Percentiles rank a stretch among this genome's conserved stretches.
phyloP scores from a whole-genome alignment of 352 stramenopile genomes.

The Peronosclerospora sorghi region DNA sequence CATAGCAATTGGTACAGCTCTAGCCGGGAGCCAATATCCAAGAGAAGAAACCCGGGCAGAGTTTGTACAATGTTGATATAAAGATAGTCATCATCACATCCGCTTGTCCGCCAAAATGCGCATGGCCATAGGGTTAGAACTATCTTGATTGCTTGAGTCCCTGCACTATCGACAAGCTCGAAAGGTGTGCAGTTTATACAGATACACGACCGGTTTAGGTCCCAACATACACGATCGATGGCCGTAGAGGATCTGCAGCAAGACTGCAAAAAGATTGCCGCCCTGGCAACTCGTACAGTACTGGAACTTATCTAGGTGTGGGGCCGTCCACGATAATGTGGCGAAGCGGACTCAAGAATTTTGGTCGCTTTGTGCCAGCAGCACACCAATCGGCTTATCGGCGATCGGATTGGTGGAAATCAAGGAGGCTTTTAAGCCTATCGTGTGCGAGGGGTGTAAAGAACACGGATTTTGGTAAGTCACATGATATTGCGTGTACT shows the following conservation, averaged over 20 bases:
- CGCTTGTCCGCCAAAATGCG: slow-evolving; percentile 19
- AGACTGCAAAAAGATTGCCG: slow-evolving; percentile 15
- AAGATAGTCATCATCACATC: slow-evolving; percentile 2
- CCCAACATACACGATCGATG: slow-evolving; percentile 14
- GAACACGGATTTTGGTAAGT: too few relatives aligned
- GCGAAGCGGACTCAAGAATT: too few relatives aligned
- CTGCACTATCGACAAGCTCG: slow-evolving; percentile 8
- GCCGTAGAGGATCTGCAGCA: slow-evolving; percentile 8
- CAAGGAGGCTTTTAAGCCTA: too few relatives aligned
- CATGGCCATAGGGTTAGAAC: slow-evolving; percentile 1
- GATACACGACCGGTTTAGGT: slow-evolving; percentile 14
- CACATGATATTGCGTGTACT: too few relatives aligned
- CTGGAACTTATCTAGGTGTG: slow-evolving; percentile 1
- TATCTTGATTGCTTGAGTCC: slow-evolving; percentile 1
- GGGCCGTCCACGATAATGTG: slow-evolving; percentile 12
- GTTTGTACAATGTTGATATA: slow-evolving; percentile 7
- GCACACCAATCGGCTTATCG: too few relatives aligned
- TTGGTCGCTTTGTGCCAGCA: too few relatives aligned
- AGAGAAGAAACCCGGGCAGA: slow-evolving; percentile 18
- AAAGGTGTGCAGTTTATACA: slow-evolving; percentile 21
- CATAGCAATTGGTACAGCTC: slow-evolving; percentile 18
- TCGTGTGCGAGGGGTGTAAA: too few relatives aligned
- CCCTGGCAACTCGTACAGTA: slow-evolving; percentile 9
- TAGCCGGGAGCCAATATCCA: slow-evolving; percentile 8
- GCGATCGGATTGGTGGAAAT: too few relatives aligned